These are phyloP conservation scores for Colletotrichum sp. DNA, from an alignment of 2,329 filamentous ascomycete genomes.

Conservation along the genomic window DNA sequence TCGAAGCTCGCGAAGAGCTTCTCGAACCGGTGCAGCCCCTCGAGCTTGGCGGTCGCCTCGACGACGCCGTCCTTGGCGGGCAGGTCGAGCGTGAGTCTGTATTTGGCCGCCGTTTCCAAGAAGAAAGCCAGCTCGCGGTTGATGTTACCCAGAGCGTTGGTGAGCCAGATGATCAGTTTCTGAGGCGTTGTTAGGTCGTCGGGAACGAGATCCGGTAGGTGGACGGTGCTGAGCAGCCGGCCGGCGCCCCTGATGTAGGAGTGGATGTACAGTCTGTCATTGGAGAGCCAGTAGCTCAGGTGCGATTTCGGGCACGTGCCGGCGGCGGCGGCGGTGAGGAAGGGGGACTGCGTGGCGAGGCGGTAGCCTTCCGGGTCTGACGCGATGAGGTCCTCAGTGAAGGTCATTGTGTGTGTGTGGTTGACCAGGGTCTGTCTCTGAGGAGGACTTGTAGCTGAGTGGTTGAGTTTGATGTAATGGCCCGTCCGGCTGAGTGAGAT, in stretches of 20 bases:
- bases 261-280: slow-evolving; percentile 75
- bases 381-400: slow-evolving; percentile 63
- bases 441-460: background rate
- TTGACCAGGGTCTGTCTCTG: background rate
- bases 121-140: slow-evolving; percentile 72
- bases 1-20: slow-evolving; percentile 60
- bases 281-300: slow-evolving; percentile 71
- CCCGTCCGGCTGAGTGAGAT: background rate
- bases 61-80: slow-evolving; percentile 24
- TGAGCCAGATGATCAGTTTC: slow-evolving; percentile 65
- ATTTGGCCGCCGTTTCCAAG: slow-evolving; percentile 59
- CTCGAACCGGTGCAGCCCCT: slow-evolving; percentile 43
- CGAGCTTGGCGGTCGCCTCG: slow-evolving; percentile 36
- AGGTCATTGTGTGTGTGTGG: slow-evolving; percentile 8
- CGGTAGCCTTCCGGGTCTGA: slow-evolving; percentile 51
- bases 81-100: slow-evolving; percentile 57
- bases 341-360: slow-evolving; percentile 68
- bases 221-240: slow-evolving; percentile 65
- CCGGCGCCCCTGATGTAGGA: slow-evolving; percentile 73
- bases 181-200: slow-evolving; percentile 44
- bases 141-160: slow-evolving; percentile 70
- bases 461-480: background rate
- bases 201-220: slow-evolving; percentile 45
- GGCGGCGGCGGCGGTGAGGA: slow-evolving; percentile 68
- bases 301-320: slow-evolving; percentile 62